Evolutionary conservation across 371 early-diverging fungal species (phyloP), one percentile per base, ranked within the genome.

Genomic region (Mucor piriformis): DNA sequence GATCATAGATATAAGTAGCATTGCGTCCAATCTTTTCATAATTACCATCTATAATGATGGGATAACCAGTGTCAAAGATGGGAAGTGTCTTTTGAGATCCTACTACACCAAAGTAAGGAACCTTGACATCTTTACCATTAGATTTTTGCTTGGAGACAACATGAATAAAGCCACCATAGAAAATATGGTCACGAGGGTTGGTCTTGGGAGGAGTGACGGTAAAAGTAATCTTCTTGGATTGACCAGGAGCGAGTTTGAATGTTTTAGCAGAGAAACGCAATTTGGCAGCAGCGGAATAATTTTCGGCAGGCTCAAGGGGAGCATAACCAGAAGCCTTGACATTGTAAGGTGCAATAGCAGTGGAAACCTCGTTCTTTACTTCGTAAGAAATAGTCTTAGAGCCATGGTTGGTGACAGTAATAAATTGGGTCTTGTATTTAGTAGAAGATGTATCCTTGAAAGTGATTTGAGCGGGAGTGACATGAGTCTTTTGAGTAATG

Each of bases 191-290:
- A 7, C 55, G 40, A 18, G 57, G 55, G 53, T 67, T 54, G 3
- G 56, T 44, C 49, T 60, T 65, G 40, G 83, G 83, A 48, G 77
- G 72, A 7, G 35, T 54, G 32, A 83, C 73, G 12, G 37, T 59
- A 12, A 85, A 61, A 7, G 55, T 72, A 35, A 84, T 54, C 21
- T 35, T 68, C 24, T 54, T 66, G 29, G 70, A 57, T 65, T 89
- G 7, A 71, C 84, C 21, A 84, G 90, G 76, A 67, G 77, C 6
- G 73, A 83, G 18, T 70, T 81, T 32, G 83, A 84, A 15, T 82
- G 88, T 21, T 60, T 89, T 21, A 85, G 87, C 55, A 78, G 81
- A 37, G 81, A 85, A 8, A 78, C 86, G 1, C 87, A 86, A 52
- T 86, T 88, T 13, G 70, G 77, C 33, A 6, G 42, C n/a, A 16